A percentile compares a stretch with the other conserved stretches of the same genome.
Conservation (phyloP, 169 alveolate species). For the Eimeria tenella region DNA sequence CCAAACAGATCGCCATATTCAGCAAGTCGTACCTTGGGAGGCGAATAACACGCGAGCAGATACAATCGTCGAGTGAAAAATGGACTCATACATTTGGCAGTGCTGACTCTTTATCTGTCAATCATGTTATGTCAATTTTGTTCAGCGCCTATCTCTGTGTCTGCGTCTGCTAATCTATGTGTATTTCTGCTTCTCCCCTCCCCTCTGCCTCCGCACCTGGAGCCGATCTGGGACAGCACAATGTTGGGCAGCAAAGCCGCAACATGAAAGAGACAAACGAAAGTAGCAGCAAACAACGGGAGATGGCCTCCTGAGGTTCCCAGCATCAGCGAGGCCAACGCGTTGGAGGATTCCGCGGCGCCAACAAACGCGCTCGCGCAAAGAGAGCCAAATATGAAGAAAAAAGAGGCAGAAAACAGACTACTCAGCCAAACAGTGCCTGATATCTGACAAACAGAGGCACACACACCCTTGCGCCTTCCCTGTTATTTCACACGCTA, state of each 20-base stretch:
- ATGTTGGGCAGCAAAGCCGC: constrained; percentile 71
- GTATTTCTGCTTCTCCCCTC: too few relatives aligned
- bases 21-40: constrained; percentile 64
- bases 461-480: neutral
- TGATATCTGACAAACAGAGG: constrained; percentile 35
- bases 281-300: constrained; percentile 42
- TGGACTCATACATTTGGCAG: too few relatives aligned
- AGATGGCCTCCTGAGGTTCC: neutral
- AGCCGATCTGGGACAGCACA: constrained; percentile 58
- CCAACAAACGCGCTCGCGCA: constrained; percentile 65
- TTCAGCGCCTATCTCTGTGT: neutral
- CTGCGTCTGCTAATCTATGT: neutral
- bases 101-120: too few relatives aligned
- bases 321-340: constrained; percentile 57
- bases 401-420: constrained; percentile 16
- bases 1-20: constrained; percentile 74
- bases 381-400: constrained; percentile 54
- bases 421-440: constrained; percentile 60
- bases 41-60: too few relatives aligned
- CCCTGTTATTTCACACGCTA: neutral
- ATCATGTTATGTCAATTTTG: too few relatives aligned
- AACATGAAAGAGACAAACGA: constrained; percentile 69
- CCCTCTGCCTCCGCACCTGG: constrained; percentile 21
- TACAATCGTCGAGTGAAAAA: too few relatives aligned
- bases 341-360: constrained; percentile 67